Evolutionary conservation across 331 rosid genomes (phyloP).

Genomic region (Acacia concinna): DNA sequence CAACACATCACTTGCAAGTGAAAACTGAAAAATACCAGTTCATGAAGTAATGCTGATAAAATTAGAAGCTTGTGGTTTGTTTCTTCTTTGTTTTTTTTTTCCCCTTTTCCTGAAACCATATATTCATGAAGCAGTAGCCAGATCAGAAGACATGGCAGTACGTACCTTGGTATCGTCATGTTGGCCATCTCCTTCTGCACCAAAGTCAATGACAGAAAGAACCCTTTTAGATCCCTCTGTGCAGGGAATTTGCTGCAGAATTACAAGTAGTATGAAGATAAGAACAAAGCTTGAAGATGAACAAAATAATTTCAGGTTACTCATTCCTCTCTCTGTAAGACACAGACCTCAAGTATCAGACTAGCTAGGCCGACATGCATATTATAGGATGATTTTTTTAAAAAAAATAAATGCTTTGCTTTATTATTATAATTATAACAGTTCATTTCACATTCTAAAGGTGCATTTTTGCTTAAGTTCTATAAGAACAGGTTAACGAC

Average conservation of each 20-base stretch:
- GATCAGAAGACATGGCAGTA: background rate
- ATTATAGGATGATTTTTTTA: background rate
- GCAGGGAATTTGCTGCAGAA: background rate
- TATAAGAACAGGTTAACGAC: background rate
- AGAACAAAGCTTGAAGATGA: conserved; percentile 11
- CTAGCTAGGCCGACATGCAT: background rate
- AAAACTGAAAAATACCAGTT: background rate
- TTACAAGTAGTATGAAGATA: conserved; percentile 2
- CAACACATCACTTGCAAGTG: background rate
- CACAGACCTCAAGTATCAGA: background rate
- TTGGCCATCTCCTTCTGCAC: conserved; percentile 60
- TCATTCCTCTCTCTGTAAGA: conserved; percentile 30
- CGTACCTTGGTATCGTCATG: conserved; percentile 53
- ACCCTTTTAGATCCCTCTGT: conserved; percentile 34
- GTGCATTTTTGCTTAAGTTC: background rate
- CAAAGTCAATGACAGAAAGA: conserved; percentile 45
- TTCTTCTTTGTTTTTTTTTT: background rate
- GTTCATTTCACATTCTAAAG: conserved; percentile 2
- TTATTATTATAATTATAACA: background rate
- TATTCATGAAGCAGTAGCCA: background rate
- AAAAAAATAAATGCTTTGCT: background rate
- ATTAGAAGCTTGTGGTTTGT: background rate
- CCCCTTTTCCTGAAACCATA: background rate
- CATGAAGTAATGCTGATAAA: background rate
- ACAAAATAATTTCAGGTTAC: conserved; percentile 16